phyloP scores from a whole-genome alignment of 805 yeast species.

The Starmerella floricola region DNA sequence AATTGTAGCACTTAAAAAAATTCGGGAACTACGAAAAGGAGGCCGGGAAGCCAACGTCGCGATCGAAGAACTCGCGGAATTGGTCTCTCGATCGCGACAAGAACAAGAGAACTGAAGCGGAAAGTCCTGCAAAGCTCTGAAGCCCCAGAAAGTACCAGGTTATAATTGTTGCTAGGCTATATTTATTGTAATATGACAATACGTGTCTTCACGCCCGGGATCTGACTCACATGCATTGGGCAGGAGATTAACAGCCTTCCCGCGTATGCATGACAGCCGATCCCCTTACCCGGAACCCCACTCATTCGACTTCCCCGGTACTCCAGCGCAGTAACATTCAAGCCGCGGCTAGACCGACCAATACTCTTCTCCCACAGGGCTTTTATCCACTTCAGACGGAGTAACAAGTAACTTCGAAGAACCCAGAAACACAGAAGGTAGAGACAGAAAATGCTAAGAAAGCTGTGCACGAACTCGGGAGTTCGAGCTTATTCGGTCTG shows the following conservation, averaged over 20 bases:
- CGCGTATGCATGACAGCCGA: neutral
- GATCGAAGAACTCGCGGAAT: conserved; percentile 54
- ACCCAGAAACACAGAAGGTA: neutral
- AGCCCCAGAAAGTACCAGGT: too few relatives aligned
- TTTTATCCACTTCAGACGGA: too few relatives aligned
- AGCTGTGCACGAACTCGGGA: neutral
- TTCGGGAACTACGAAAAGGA: conserved; percentile 47
- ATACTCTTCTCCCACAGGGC: too few relatives aligned
- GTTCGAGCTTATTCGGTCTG: conserved; percentile 25
- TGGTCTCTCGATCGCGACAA: conserved; percentile 5
- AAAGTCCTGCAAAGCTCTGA: too few relatives aligned
- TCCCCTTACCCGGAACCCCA: conserved; percentile 2
- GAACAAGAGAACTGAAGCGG: too few relatives aligned
- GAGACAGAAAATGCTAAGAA: neutral
- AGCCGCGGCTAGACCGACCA: neutral
- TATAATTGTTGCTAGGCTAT: too few relatives aligned
- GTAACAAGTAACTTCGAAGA: neutral
- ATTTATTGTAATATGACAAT: too few relatives aligned
- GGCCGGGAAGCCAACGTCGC: conserved; percentile 56
- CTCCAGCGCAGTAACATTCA: too few relatives aligned
- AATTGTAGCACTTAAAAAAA: conserved; percentile 49
- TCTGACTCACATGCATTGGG: too few relatives aligned
- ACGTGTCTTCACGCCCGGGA: too few relatives aligned
- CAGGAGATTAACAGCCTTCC: neutral
- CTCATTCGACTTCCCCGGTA: neutral